Evolutionary conservation across 1,284 basidiomycete species (phyloP), one percentile per base, ranked within the genome.

Genomic region (Cystobasidium slooffiae): DNA sequence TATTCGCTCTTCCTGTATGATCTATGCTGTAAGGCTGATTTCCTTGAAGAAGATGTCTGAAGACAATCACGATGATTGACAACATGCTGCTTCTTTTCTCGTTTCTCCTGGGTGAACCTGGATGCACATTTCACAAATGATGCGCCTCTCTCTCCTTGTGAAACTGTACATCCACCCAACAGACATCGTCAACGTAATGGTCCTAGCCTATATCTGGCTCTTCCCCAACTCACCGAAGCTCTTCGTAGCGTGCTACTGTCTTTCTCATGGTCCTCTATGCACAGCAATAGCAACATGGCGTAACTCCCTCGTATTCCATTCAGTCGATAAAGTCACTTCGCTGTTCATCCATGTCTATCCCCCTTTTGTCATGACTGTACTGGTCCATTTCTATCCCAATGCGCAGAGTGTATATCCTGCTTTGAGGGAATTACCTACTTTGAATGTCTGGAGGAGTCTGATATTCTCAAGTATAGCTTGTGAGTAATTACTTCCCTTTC

Each of bases 301-400:
- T 52, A 81, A 81, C 68, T 81, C 80, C 47, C 78, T 81, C 56
- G 81, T 81, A 18, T 81, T 81, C 70, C 81, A 81, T 65, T 79
- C 78, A 24, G 75, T 81, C 63, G 81, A 81, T 75, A 81, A 81
- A 77, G 78, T 81, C 70, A 81, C 79, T 65, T 78, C 77, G 10
- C 78, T 81, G 51, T 80, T 79, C 44, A 81, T 81, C 31, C 81
- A 81, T 68, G 80, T 81, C 70, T 81, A 72, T 41, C 63, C 74
- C 18, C 63, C 75, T 16, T 74, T 75, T 24, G 55, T 77, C 16
- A 49, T 79, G 9, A 79, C 77, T 20, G 77, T 76, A 7, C 75
- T 80, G 16, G 73, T 75, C 8, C 78, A 80, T 46, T 79, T 77
- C 62, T 78, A 78, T 70, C 79, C 79, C 3, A 53, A 70, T 53